Evolutionary conservation across 352 stramenopile species (phyloP), one percentile per base, ranked within the genome.

Genomic region (Peronospora belbahrii): DNA sequence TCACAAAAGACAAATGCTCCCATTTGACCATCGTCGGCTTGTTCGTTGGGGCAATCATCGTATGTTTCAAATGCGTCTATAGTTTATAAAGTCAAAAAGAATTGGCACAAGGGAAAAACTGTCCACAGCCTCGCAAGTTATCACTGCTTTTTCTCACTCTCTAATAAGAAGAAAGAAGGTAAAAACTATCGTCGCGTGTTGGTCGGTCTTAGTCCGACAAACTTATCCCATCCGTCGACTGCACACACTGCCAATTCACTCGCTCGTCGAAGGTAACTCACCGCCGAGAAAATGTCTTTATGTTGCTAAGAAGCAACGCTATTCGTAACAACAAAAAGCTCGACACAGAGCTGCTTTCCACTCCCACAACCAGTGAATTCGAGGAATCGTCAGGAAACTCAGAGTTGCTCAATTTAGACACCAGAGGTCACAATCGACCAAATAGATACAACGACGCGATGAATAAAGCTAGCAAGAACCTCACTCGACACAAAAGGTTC

Each of bases 1-100:
- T 98, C 24, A 99, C 80, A 59, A 99, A 98, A 40, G 81, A 88
- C 56, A 99, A 69, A 50, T 93, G 68, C 52, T 91, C 75, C 67
- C 76, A 90, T 61, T 90, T 78, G 52, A 96, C 80, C 54, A 89
- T 63, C 38, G 80, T 89, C 38, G 80, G 80, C 62, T 92, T 92
- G 71, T 89, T 92, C 23, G 76, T 88, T 18, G 72, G 75, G 30
- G 77, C 74, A 52, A 87, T 91, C 80, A 91, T 89, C 43, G 32
- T 74, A 27, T n/a, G n/a, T 56, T 38, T 62, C 31, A 46, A 65
- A 40, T 40, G 39, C 48, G 31, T 59, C 56, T 58, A 55, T 52
- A 44, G 36, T 53, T 47, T 37, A 42, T 23, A 23, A 46, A 15
- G 13, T 41, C 27, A 24, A 10, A 33, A 30, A 36, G 27, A 30